Evolutionary conservation across 305 asterid species (phyloP).

Genomic region (Fraxinus xanthoxyloides): DNA sequence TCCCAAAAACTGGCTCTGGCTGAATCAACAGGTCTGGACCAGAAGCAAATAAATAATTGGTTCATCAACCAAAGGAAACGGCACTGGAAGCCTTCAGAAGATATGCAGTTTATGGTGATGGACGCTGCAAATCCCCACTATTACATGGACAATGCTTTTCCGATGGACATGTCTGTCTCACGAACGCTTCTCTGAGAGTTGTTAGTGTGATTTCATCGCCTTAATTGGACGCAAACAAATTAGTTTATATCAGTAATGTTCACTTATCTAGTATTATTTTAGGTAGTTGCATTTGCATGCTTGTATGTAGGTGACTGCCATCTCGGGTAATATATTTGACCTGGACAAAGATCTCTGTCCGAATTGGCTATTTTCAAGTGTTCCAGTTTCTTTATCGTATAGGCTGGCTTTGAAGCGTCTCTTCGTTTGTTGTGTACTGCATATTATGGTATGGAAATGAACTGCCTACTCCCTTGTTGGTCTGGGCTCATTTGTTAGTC

Average conservation of each 20-base stretch:
- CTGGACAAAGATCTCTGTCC: neutral
- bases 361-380: neutral
- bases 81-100: slow-evolving; percentile 96
- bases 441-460: neutral
- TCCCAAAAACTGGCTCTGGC: slow-evolving; percentile 91
- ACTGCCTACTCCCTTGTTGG: neutral
- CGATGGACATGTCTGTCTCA: slow-evolving; percentile 3
- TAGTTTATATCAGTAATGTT: neutral
- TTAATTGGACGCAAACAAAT: neutral
- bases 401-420: neutral
- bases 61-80: slow-evolving; percentile 61
- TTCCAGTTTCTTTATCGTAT: neutral
- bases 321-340: neutral
- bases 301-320: neutral
- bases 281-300: neutral
- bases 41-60: slow-evolving; percentile 65
- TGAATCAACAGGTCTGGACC: slow-evolving; percentile 74
- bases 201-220: neutral
- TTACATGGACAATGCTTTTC: slow-evolving; percentile 45
- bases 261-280: neutral
- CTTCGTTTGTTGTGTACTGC: neutral
- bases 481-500: neutral
- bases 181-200: neutral
- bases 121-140: slow-evolving; percentile 72
- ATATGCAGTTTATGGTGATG: slow-evolving; percentile 92